Percentiles rank a stretch among this genome's conserved stretches.
These are phyloP conservation scores for Saxophila tyrrhenica DNA, from an alignment of 495 filamentous ascomycete species.

Conservation along the genomic window DNA sequence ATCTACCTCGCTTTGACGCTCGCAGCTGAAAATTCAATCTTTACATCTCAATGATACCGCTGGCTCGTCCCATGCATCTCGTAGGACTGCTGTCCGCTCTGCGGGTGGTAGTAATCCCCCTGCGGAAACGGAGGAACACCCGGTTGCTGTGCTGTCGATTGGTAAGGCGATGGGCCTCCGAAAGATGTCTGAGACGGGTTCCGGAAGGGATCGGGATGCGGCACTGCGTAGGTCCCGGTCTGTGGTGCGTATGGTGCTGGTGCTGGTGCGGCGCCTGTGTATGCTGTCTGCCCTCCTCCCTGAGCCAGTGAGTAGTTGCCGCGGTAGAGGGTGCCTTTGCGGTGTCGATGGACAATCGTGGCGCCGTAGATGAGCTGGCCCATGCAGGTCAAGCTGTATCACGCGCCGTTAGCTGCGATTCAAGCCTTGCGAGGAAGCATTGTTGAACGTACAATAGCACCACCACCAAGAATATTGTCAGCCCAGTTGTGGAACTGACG, in stretches of 20 bases:
- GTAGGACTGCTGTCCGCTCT: neutral
- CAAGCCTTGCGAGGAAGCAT: neutral
- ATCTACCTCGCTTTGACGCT: no score
- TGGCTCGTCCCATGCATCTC: neutral
- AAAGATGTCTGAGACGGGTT: slow-evolving; percentile 4
- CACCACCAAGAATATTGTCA: neutral
- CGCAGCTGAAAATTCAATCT: no score
- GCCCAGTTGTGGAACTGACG: neutral
- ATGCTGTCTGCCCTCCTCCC: neutral
- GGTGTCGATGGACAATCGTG: slow-evolving; percentile 28
- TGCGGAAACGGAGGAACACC: neutral
- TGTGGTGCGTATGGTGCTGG: neutral
- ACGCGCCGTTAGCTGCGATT: neutral
- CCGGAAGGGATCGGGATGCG: neutral
- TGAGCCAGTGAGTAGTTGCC: slow-evolving; percentile 7
- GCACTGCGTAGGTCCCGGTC: slow-evolving; percentile 8
- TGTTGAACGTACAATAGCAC: slow-evolving; percentile 3
- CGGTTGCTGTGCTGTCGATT: neutral
- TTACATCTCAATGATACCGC: neutral
- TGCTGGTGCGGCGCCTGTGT: neutral
- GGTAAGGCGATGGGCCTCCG: slow-evolving; percentile 4
- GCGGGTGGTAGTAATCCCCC: neutral
- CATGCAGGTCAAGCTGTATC: slow-evolving; percentile 21
- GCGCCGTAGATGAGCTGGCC: slow-evolving; percentile 28
- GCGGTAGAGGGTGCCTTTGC: slow-evolving; percentile 13